Conservation (phyloP, 2,329 filamentous ascomycete species). For the Colletotrichum plurivorum region DNA sequence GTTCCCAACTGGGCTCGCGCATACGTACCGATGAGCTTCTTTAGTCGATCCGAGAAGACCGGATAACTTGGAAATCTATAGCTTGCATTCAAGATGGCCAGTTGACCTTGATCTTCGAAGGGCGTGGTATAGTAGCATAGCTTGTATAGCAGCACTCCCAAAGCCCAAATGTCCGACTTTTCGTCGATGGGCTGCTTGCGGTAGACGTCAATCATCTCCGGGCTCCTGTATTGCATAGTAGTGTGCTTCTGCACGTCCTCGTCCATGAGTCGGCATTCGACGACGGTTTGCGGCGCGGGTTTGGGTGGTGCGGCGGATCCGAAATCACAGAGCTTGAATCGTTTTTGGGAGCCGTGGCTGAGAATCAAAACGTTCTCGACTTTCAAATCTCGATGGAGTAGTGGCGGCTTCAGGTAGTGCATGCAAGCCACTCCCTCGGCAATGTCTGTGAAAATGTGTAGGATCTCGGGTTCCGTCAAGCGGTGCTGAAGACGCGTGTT, state of each 20-base stretch:
- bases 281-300: constrained; percentile 86
- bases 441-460: constrained; percentile 96
- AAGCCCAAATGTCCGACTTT: constrained; percentile 98
- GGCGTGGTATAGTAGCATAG: constrained; percentile 99
- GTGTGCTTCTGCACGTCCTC: constrained; percentile 98
- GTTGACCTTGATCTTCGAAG: constrained; percentile 97
- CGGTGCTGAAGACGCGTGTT: constrained; percentile 97
- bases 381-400: constrained; percentile 95
- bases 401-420: constrained; percentile 96
- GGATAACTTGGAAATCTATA: constrained; percentile 94
- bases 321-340: constrained; percentile 99
- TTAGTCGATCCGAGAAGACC: constrained; percentile 88
- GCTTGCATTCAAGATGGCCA: constrained; percentile 95
- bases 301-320: constrained; percentile 89
- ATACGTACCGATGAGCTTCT: constrained; percentile 84
- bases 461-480: constrained; percentile 95
- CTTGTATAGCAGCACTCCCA: constrained; percentile 96
- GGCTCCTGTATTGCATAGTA: constrained; percentile 96
- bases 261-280: constrained; percentile 92
- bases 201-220: constrained; percentile 99
- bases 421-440: constrained; percentile 97
- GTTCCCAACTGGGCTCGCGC: constrained; percentile 24
- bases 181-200: constrained; percentile 96
- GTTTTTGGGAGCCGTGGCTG: constrained; percentile 72
- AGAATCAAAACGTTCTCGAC: constrained; percentile 98